Percentiles rank a stretch among this genome's conserved stretches.
These are phyloP conservation scores for Kalanchoe fedtschenkoi DNA, from an alignment of 164 flowering plant species.

Conservation along the genomic window DNA sequence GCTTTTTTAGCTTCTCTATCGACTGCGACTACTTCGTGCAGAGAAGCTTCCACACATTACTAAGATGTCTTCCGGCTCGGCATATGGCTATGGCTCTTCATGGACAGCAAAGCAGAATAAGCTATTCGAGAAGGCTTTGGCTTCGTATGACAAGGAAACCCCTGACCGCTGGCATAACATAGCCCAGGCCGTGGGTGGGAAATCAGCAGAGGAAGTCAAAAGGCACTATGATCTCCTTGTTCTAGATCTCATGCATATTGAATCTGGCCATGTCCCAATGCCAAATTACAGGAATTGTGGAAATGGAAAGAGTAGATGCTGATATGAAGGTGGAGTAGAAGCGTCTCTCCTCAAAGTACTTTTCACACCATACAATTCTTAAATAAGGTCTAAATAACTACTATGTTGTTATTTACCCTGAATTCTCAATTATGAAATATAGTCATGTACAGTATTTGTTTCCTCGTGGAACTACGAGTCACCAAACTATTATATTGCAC, in stretches of 20 bases:
- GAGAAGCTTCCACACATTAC: background rate
- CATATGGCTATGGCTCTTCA: constrained; percentile 26
- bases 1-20: background rate
- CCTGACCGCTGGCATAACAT: constrained; percentile 55
- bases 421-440: no score
- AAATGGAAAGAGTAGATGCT: constrained; percentile 13
- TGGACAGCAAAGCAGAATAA: constrained; percentile 52
- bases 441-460: no score
- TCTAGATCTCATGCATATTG: constrained; percentile 34
- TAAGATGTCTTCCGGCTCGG: constrained; percentile 35
- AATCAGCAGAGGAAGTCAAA: constrained; percentile 44
- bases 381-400: no score
- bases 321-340: background rate
- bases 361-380: no score
- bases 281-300: constrained; percentile 30
- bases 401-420: background rate
- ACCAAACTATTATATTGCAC: no score
- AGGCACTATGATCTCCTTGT: constrained; percentile 41
- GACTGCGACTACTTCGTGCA: background rate
- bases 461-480: no score
- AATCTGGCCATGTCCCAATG: constrained; percentile 26
- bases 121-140: constrained; percentile 45
- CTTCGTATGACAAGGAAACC: constrained; percentile 38
- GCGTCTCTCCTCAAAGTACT: no score
- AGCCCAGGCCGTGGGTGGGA: constrained; percentile 39